Percentiles rank a stretch among this genome's conserved stretches.
These are phyloP conservation scores for Suhomyces prunicola DNA, from an alignment of 805 yeast species.

Conservation along the genomic window DNA sequence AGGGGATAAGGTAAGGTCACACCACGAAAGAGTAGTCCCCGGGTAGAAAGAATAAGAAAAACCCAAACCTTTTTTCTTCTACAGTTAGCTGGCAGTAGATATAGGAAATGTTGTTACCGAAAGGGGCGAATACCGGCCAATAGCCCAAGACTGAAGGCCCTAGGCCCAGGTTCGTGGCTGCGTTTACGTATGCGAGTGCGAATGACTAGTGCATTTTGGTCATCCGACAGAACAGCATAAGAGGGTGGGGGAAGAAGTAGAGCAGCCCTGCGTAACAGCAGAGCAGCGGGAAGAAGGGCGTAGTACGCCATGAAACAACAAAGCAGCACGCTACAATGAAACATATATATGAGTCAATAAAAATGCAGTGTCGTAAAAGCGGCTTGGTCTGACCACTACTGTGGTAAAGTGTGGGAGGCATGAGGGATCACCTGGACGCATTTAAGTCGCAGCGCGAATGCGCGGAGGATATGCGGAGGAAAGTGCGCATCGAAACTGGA, in stretches of 20 bases:
- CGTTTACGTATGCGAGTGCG: neutral
- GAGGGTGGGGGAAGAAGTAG: neutral
- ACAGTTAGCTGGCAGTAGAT: neutral
- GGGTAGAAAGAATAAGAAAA: neutral
- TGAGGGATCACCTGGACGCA: neutral
- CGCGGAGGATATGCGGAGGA: neutral
- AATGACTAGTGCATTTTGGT: neutral
- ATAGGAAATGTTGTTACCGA: neutral
- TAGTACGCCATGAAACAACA: neutral
- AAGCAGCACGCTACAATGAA: neutral
- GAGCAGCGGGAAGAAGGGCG: neutral
- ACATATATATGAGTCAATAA: neutral
- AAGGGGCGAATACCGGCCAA: neutral
- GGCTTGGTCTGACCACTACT: neutral
- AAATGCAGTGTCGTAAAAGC: neutral
- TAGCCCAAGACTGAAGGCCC: neutral
- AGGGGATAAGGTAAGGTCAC: neutral
- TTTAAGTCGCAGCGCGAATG: neutral
- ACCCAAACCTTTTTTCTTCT: neutral
- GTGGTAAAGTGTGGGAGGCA: neutral
- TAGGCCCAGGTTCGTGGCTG: conserved; percentile 1
- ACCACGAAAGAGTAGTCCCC: neutral
- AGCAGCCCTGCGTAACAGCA: neutral
- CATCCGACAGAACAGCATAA: neutral
- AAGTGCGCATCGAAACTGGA: neutral